Evolutionary conservation across 2,329 filamentous ascomycete species (phyloP).

Genomic region (Ophioceras dolichostomum): DNA sequence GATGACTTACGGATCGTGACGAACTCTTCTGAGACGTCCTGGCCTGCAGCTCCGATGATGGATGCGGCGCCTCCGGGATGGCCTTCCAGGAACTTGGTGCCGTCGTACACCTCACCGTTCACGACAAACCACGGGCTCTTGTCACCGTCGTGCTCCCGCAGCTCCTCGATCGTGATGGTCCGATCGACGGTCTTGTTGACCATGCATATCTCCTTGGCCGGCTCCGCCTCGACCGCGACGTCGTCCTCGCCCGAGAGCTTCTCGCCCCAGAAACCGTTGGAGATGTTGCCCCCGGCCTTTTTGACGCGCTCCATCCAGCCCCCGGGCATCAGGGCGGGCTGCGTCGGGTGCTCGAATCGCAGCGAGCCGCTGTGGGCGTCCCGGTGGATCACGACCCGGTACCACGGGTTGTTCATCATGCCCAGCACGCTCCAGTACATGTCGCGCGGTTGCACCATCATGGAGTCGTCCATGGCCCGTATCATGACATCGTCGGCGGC

Average conservation of each 20-base stretch:
- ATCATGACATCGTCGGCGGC: conserved; percentile 63
- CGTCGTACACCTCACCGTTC: conserved; percentile 80
- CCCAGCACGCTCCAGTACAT: conserved; percentile 95
- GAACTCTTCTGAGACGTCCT: conserved; percentile 80
- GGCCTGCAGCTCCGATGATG: conserved; percentile 69
- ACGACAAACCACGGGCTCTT: conserved; percentile 76
- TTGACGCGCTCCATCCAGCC: conserved; percentile 95
- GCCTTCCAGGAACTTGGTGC: conserved; percentile 63
- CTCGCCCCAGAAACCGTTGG: conserved; percentile 80
- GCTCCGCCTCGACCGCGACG: conserved; percentile 31
- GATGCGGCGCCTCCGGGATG: conserved; percentile 82
- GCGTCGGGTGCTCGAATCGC: conserved; percentile 80
- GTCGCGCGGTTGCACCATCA: conserved; percentile 77
- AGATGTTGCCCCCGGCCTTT: conserved; percentile 65
- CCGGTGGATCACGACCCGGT: conserved; percentile 62
- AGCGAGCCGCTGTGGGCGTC: conserved; percentile 47
- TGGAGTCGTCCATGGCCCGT: conserved; percentile 78
- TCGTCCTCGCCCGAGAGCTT: conserved; percentile 39
- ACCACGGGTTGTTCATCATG: conserved; percentile 99
- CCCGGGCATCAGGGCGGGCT: conserved; percentile 61
- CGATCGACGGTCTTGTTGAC: conserved; percentile 50
- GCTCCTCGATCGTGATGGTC: conserved; percentile 56
- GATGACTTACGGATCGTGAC: conserved; percentile 77
- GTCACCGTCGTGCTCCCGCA: conserved; percentile 54
- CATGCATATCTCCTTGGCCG: conserved; percentile 61